A percentile compares a stretch with the other conserved stretches of the same genome.
Conservation (phyloP, 2,329 filamentous ascomycete species). For the Aspergillus unguis region DNA sequence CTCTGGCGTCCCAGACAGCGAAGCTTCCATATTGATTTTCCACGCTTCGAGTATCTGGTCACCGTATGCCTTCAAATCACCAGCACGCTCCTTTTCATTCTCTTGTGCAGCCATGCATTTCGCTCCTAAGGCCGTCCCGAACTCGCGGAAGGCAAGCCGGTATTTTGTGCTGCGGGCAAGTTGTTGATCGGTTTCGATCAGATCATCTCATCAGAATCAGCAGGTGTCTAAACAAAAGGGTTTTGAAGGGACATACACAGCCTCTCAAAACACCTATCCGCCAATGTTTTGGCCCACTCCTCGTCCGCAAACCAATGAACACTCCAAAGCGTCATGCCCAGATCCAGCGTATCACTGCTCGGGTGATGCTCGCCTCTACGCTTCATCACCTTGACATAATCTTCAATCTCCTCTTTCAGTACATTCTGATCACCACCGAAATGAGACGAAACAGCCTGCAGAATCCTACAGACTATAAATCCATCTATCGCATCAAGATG, state of each 20-base stretch:
- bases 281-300: slow-evolving; percentile 47
- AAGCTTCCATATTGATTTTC: slow-evolving; percentile 39
- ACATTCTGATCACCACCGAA: slow-evolving; percentile 27
- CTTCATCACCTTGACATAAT: slow-evolving; percentile 51
- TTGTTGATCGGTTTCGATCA: slow-evolving; percentile 36
- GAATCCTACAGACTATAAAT: slow-evolving; percentile 49
- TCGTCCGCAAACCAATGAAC: slow-evolving; percentile 51
- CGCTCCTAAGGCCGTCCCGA: slow-evolving; percentile 52
- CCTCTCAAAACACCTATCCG: slow-evolving; percentile 34
- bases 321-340: slow-evolving; percentile 60
- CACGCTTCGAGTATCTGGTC: slow-evolving; percentile 37
- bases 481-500: slow-evolving; percentile 57
- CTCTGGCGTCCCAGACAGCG: slow-evolving; percentile 34
- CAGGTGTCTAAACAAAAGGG: not conserved
- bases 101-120: slow-evolving; percentile 37
- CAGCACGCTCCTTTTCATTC: slow-evolving; percentile 32
- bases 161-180: slow-evolving; percentile 33
- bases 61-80: slow-evolving; percentile 31
- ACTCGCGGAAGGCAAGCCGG: slow-evolving; percentile 54
- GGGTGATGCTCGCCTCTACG: slow-evolving; percentile 44
- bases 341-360: slow-evolving; percentile 52
- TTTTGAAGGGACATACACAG: slow-evolving; percentile 29
- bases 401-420: slow-evolving; percentile 50
- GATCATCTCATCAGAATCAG: slow-evolving; percentile 25
- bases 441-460: slow-evolving; percentile 38